These are phyloP conservation scores for Aegilops bicornis DNA, from an alignment of 176 grass and related monocot genomes.

Conservation along the genomic window DNA sequence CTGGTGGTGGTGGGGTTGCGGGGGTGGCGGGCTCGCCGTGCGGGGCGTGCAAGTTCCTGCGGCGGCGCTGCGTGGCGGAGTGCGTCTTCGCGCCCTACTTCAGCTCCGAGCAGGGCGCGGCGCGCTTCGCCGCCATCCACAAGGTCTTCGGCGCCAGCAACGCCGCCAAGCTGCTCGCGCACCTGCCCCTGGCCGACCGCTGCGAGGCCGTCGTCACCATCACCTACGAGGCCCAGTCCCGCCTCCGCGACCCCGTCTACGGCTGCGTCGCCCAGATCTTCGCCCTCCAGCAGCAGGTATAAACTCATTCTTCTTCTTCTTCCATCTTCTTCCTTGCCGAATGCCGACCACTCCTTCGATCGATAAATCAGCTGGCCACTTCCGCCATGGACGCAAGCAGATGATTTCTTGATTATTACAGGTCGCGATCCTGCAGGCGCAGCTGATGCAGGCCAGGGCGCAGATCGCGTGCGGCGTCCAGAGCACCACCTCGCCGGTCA, in stretches of 20 bases:
- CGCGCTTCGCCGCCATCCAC: conserved; percentile 82
- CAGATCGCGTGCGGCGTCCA: conserved; percentile 61
- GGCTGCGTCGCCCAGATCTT: conserved; percentile 91
- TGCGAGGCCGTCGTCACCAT: conserved; percentile 92
- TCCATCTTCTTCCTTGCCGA: no score
- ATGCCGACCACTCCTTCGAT: no score
- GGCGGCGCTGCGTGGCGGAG: conserved; percentile 70
- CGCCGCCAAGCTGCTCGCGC: conserved; percentile 89
- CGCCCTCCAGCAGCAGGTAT: conserved; percentile 86
- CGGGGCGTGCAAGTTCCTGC: conserved; percentile 94
- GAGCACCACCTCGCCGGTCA: conserved; percentile 1
- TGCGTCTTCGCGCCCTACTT: conserved; percentile 98
- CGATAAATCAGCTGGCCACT: background rate
- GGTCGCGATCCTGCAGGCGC: conserved; percentile 88
- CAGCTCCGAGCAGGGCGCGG: conserved; percentile 73
- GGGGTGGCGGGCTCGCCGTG: conserved; percentile 57
- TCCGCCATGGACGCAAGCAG: background rate
- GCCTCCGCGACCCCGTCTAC: conserved; percentile 83
- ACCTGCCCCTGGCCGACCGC: conserved; percentile 73
- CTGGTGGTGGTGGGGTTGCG: background rate
- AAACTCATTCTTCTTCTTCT: no score
- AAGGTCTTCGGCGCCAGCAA: conserved; percentile 98
- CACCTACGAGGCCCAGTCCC: conserved; percentile 82
- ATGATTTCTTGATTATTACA: background rate
- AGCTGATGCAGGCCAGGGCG: conserved; percentile 86